A percentile compares a stretch with the other conserved stretches of the same genome.
Evolutionary conservation across 495 filamentous ascomycete species (phyloP).

Genomic region (Echria macrotheca): DNA sequence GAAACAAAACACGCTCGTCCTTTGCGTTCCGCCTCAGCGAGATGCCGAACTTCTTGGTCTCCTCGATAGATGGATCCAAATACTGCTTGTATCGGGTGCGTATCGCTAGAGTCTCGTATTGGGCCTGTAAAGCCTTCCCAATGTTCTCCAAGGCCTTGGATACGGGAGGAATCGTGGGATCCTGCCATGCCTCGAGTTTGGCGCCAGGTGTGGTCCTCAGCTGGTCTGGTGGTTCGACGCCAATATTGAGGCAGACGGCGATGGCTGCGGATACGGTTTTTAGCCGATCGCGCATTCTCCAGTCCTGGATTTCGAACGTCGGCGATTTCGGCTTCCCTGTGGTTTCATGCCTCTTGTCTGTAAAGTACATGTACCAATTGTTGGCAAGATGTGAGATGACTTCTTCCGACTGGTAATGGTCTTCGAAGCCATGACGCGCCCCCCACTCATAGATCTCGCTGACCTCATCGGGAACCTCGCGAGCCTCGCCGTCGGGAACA

Average conservation of each 20-base stretch:
- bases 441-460: constrained; percentile 45
- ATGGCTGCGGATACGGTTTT: constrained; percentile 96
- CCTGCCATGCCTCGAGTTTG: constrained; percentile 94
- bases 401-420: constrained; percentile 63
- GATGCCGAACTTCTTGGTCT: constrained; percentile 91
- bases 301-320: constrained; percentile 67
- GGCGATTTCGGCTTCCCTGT: constrained; percentile 74
- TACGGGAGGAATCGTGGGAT: constrained; percentile 73
- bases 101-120: constrained; percentile 92
- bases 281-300: constrained; percentile 92
- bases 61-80: constrained; percentile 91
- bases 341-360: constrained; percentile 95
- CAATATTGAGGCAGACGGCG: constrained; percentile 92
- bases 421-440: constrained; percentile 62
- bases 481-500: constrained; percentile 40
- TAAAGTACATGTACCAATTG: constrained; percentile 98
- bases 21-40: constrained; percentile 86
- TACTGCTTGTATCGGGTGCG: constrained; percentile 95
- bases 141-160: constrained; percentile 89
- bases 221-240: constrained; percentile 93
- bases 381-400: constrained; percentile 56
- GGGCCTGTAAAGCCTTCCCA: constrained; percentile 87
- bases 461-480: constrained; percentile 31
- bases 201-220: constrained; percentile 88
- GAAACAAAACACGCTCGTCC: constrained; percentile 89